phyloP scores from a whole-genome alignment of 2,329 filamentous ascomycete genomes.

The Phyllosticta ampelicida region DNA sequence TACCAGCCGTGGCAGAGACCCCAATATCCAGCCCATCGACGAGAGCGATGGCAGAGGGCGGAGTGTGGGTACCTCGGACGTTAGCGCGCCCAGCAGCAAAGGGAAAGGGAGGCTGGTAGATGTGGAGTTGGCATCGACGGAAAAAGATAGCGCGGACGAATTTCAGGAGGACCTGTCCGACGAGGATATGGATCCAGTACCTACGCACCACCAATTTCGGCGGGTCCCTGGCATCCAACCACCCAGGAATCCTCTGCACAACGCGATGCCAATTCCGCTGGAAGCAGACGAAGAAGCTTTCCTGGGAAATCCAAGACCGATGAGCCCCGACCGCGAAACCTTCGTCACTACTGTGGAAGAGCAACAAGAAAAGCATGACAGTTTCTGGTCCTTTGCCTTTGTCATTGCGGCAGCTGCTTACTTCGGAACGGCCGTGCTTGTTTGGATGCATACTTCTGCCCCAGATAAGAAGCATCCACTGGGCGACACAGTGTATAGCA shows the following conservation, averaged over 20 bases:
- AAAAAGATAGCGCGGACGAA: conserved; percentile 32
- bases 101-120: conserved; percentile 68
- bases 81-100: conserved; percentile 38
- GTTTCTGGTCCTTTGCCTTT: conserved; percentile 86
- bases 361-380: conserved; percentile 68
- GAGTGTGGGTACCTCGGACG: conserved; percentile 30
- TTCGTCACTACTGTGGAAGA: conserved; percentile 41
- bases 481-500: conserved; percentile 90
- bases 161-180: conserved; percentile 32
- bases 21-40: conserved; percentile 22
- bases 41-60: conserved; percentile 29
- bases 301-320: conserved; percentile 33
- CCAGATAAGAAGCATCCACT: conserved; percentile 58
- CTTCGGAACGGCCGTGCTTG: conserved; percentile 77
- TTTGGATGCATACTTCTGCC: conserved; percentile 77
- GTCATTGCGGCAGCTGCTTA: conserved; percentile 74
- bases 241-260: conserved; percentile 30
- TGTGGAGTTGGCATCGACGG: conserved; percentile 63
- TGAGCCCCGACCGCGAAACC: conserved; percentile 42
- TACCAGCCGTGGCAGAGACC: conserved; percentile 25
- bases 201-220: conserved; percentile 48
- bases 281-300: conserved; percentile 43
- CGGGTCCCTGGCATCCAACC: conserved; percentile 32
- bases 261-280: conserved; percentile 32
- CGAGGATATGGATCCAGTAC: conserved; percentile 35